These are phyloP conservation scores for Stellera chamaejasme DNA, from an alignment of 345 rosid species.

Conservation along the genomic window DNA sequence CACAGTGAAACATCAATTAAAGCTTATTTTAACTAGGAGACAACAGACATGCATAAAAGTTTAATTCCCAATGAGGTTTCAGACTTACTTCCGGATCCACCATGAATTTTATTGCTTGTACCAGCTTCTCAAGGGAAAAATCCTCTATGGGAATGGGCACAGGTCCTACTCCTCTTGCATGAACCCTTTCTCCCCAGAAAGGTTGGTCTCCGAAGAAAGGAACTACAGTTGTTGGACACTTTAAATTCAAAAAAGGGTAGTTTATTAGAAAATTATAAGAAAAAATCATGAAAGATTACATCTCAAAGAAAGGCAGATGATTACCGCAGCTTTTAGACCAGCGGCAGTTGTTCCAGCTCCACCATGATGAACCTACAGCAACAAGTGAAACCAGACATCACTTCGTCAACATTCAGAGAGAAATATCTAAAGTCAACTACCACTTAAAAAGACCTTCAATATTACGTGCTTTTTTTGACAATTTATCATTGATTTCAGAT, in stretches of 20 bases:
- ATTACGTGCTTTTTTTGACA: too few species aligned
- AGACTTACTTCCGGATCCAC: slow-evolving; percentile 15
- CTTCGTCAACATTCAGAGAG: too few species aligned
- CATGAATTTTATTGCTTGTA: slow-evolving; percentile 46
- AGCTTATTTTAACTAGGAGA: too few species aligned
- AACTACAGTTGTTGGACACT: slow-evolving; percentile 56
- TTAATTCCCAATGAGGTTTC: not conserved
- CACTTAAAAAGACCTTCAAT: too few species aligned
- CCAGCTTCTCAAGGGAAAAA: slow-evolving; percentile 40
- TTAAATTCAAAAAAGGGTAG: not conserved
- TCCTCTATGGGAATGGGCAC: slow-evolving; percentile 43
- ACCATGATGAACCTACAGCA: slow-evolving; percentile 44
- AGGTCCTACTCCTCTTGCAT: slow-evolving; percentile 48
- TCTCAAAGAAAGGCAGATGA: not conserved
- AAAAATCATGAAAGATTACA: too few species aligned
- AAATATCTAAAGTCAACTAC: too few species aligned
- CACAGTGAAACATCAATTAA: too few species aligned
- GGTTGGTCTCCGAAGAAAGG: slow-evolving; percentile 63
- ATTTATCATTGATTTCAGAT: too few species aligned
- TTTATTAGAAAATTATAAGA: not conserved
- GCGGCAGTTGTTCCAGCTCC: slow-evolving; percentile 57
- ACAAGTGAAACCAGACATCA: not conserved
- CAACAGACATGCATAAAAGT: not conserved
- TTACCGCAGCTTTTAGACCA: slow-evolving; percentile 58
- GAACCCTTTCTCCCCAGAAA: slow-evolving; percentile 57